Base-by-base conservation (phyloP, 257 asterid species). In the Perilla frutescens region DNA sequence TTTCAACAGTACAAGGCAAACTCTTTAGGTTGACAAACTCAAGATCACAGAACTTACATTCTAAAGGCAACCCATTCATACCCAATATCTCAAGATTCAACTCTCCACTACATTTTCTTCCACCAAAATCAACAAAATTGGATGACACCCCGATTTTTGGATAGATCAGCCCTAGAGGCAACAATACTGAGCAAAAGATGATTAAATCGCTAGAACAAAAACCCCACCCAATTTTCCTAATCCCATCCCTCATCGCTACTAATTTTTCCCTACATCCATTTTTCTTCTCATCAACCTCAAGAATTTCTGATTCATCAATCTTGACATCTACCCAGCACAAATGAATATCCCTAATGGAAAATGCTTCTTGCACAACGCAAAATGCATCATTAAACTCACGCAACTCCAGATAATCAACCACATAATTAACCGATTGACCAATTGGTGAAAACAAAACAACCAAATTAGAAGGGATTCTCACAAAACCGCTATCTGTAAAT, bases 141-240 rank as follows among this genome's bases (percentile, higher is more conserved):
- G 81, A 86, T 0, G 83, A 15, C 71, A 86, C 39, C 56, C 93
- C 92, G 53, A 93, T 80, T 62, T 68, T 81, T 0, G 98, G 96
- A 81, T 88, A 91, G 77, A 95, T 83, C 83, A 95, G 83, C 20
- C 88, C 96, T 26, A 91, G 83, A 8, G 99, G 97, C 84, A 91
- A 47, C 69, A 94, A 62, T 74, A 88, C 96, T 11, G 98, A 88
- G 58, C 96, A 93, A 61, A 90, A 79, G 44, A 86, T 78, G 81
- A 90, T 74, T 49, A 82, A 72, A 78, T 91, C 86, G 8, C 89
- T 90, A 8, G 97, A 88, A 80, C 93, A 86, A 87, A 78, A 82
- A 4, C 96, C 90, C 96, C 95, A 94, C 13, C 96, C 95, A 55
- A 85, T 85, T 70, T 82, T 81, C 71, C 75, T 72, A 65, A 86